Percentiles rank a stretch among this genome's conserved stretches.
These are phyloP conservation scores for Andrographis paniculata DNA, from an alignment of 305 asterid species.

Conservation along the genomic window DNA sequence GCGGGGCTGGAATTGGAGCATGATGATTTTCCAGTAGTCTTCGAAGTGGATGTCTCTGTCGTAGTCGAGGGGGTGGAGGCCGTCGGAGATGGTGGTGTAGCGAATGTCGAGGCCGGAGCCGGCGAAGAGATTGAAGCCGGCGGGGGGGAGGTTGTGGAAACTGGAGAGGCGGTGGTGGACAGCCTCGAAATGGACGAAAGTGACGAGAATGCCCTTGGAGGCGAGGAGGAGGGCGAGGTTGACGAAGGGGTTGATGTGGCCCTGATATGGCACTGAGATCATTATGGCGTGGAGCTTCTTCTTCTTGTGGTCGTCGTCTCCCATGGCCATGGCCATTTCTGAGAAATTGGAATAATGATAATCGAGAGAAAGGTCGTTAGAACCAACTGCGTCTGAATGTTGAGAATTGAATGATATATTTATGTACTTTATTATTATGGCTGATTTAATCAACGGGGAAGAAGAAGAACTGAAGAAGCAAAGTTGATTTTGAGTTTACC, in stretches of 20 bases:
- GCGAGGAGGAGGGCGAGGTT: conserved; percentile 26
- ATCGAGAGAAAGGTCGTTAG: too few relatives aligned
- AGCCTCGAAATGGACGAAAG: conserved; percentile 32
- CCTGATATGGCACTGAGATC: conserved; percentile 19
- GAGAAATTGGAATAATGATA: too few relatives aligned
- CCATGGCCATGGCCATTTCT: too few relatives aligned
- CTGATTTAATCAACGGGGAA: too few relatives aligned
- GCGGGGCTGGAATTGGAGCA: conserved; percentile 24
- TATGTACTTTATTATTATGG: too few relatives aligned
- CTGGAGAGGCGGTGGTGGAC: conserved; percentile 31
- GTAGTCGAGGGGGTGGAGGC: conserved; percentile 26
- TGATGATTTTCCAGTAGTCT: conserved; percentile 21
- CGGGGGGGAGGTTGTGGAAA: conserved; percentile 4
- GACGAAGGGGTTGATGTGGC: conserved; percentile 23
- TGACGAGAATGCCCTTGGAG: conserved; percentile 22
- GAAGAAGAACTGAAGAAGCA: too few relatives aligned
- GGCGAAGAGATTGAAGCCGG: conserved; percentile 20
- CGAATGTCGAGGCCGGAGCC: conserved; percentile 35
- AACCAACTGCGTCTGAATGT: too few relatives aligned
- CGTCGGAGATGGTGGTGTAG: conserved; percentile 32
- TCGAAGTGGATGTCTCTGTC: conserved; percentile 27
- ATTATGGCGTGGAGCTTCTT: conserved; percentile 9
- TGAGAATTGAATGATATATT: too few relatives aligned
- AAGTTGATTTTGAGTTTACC: too few relatives aligned
- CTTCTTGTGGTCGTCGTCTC: background rate